A percentile compares a stretch with the other conserved stretches of the same genome.
Conservation (phyloP, 1,139 yeast genomes). For the Saccharomyces pastorianus region DNA sequence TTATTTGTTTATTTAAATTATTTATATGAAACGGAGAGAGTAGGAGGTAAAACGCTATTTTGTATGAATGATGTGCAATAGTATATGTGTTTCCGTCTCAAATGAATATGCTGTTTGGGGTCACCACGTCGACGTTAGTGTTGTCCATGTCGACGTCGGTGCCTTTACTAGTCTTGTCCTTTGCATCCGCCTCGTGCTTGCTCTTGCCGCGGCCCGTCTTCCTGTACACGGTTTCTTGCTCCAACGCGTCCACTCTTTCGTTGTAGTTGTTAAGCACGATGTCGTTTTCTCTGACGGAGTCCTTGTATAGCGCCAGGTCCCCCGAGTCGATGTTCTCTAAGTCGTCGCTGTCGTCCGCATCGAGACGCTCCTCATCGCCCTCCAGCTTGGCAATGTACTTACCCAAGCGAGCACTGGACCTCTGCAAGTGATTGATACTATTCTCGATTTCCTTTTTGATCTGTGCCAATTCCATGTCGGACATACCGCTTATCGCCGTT, state of each 20-base stretch:
- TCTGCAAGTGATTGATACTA: constrained; percentile 31
- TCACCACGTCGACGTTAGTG: constrained; percentile 3
- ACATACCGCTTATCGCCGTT: constrained; percentile 31
- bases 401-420: constrained; percentile 32
- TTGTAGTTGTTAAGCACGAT: constrained; percentile 32
- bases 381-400: constrained; percentile 26
- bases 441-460: constrained; percentile 27
- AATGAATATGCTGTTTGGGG: constrained; percentile 4
- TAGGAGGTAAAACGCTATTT: neutral
- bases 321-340: constrained; percentile 22
- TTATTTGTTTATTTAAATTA: neutral
- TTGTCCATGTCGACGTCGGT: constrained; percentile 6
- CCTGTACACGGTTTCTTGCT: constrained; percentile 27
- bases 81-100: neutral
- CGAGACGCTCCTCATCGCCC: constrained; percentile 18
- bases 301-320: constrained; percentile 31
- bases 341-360: constrained; percentile 22
- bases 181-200: constrained; percentile 2
- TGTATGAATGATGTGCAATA: neutral
- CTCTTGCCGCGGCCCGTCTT: constrained; percentile 3
- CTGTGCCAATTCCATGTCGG: constrained; percentile 28
- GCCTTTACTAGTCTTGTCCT: constrained; percentile 1
- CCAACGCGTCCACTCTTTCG: constrained; percentile 31
- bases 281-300: constrained; percentile 33
- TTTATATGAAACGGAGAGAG: neutral